phyloP scores from a whole-genome alignment of 2,329 filamentous ascomycete species.

The Cytospora piceae region DNA sequence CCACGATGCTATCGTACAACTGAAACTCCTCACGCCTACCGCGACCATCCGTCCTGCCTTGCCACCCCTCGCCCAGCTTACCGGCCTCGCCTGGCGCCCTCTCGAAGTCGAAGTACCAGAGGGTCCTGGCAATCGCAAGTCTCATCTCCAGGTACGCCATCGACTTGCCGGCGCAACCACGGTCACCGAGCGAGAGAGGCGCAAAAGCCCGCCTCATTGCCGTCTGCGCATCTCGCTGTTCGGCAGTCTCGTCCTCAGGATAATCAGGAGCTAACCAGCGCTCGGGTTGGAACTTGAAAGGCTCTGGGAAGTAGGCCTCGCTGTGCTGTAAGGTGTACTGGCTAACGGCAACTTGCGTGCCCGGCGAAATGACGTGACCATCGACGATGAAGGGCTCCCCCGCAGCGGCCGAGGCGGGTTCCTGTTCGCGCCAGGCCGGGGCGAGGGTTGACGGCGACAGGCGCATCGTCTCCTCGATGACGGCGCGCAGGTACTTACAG shows the following conservation, averaged over 20 bases:
- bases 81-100: constrained; percentile 10
- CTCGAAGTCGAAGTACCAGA: constrained; percentile 28
- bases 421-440: constrained; percentile 31
- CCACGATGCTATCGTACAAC: constrained; percentile 1
- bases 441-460: constrained; percentile 15
- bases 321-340: constrained; percentile 1
- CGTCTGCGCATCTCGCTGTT: background rate
- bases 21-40: constrained; percentile 4
- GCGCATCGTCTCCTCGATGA: constrained; percentile 20
- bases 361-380: constrained; percentile 11
- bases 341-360: constrained; percentile 6
- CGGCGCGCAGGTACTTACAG: constrained; percentile 34
- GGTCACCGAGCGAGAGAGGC: constrained; percentile 16
- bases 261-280: background rate
- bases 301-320: constrained; percentile 8
- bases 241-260: background rate
- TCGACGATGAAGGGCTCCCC: constrained; percentile 14
- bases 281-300: constrained; percentile 9
- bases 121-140: constrained; percentile 20
- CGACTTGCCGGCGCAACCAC: constrained; percentile 24
- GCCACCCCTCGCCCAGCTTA: constrained; percentile 4
- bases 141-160: constrained; percentile 26
- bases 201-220: constrained; percentile 16
- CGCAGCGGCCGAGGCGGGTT: constrained; percentile 26
- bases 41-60: background rate